These are phyloP conservation scores for Meira nashicola DNA, from an alignment of 1,284 basidiomycete genomes.

Conservation along the genomic window DNA sequence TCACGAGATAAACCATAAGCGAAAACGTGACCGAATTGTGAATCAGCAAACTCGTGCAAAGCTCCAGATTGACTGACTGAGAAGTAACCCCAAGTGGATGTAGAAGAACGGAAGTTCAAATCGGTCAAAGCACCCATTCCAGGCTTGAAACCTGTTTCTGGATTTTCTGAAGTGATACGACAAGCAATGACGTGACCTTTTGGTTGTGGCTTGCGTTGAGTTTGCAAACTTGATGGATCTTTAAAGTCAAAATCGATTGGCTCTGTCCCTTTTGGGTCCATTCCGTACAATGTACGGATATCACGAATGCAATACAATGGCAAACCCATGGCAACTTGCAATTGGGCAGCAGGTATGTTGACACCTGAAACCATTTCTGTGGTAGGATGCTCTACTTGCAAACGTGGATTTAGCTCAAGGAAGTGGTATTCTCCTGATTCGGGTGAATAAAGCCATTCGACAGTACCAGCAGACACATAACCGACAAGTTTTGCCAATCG, in stretches of 20 bases:
- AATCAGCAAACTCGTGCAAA: conserved; percentile 86
- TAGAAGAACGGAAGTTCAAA: conserved; percentile 98
- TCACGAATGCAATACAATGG: conserved; percentile 92
- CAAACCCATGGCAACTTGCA: conserved; percentile 97
- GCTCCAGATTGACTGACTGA: conserved; percentile 92
- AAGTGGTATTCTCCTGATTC: conserved; percentile 92
- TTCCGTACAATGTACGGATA: conserved; percentile 90
- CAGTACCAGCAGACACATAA: conserved; percentile 97
- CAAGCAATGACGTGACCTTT: conserved; percentile 99
- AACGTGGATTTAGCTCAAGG: conserved; percentile 97
- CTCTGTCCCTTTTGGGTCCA: conserved; percentile 40
- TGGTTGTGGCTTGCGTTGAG: conserved; percentile 89
- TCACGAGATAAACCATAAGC: conserved; percentile 85
- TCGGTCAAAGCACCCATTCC: conserved; percentile 94
- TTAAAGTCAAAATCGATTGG: conserved; percentile 86
- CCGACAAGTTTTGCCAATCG: conserved; percentile 95
- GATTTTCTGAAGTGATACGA: conserved; percentile 98
- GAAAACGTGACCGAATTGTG: conserved; percentile 90
- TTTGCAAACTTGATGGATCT: conserved; percentile 75
- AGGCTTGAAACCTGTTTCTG: conserved; percentile 99
- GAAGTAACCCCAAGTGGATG: conserved; percentile 86
- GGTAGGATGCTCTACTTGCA: conserved; percentile 93
- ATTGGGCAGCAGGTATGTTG: conserved; percentile 93
- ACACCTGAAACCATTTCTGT: conserved; percentile 99
- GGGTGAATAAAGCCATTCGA: conserved; percentile 96